A percentile compares a stretch with the other conserved stretches of the same genome.
phyloP scores from a whole-genome alignment of 345 rosid species.

The Citrus inodora region DNA sequence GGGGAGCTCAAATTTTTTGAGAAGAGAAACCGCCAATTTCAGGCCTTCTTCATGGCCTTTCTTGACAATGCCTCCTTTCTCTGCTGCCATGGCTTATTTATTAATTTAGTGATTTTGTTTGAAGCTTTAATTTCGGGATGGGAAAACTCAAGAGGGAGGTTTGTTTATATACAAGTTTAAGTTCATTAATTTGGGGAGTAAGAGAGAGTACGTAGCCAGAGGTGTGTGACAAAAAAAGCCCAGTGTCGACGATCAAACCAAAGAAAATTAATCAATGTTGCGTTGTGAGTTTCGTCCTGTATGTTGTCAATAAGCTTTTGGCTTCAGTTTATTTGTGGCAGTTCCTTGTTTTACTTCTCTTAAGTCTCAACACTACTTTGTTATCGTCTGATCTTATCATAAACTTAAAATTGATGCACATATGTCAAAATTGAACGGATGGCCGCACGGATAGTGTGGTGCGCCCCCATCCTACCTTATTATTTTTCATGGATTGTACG shows the following conservation, averaged over 20 bases:
- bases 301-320: background rate
- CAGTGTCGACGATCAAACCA: background rate
- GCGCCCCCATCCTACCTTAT: background rate
- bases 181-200: background rate
- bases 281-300: constrained; percentile 7
- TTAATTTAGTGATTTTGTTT: background rate
- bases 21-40: constrained; percentile 26
- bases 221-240: background rate
- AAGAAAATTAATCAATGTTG: background rate
- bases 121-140: background rate
- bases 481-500: background rate
- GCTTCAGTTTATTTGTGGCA: background rate
- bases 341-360: background rate
- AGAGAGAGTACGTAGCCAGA: background rate
- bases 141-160: background rate
- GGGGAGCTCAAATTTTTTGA: constrained; percentile 35
- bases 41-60: constrained; percentile 28
- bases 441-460: background rate
- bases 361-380: background rate
- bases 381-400: background rate
- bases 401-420: background rate
- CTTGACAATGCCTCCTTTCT: constrained; percentile 31
- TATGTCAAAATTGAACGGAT: background rate
- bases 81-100: constrained; percentile 5
- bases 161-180: background rate